Evolutionary conservation across 192 early-diverging fungal species (phyloP).

Genomic region (Coemansia asiatica): DNA sequence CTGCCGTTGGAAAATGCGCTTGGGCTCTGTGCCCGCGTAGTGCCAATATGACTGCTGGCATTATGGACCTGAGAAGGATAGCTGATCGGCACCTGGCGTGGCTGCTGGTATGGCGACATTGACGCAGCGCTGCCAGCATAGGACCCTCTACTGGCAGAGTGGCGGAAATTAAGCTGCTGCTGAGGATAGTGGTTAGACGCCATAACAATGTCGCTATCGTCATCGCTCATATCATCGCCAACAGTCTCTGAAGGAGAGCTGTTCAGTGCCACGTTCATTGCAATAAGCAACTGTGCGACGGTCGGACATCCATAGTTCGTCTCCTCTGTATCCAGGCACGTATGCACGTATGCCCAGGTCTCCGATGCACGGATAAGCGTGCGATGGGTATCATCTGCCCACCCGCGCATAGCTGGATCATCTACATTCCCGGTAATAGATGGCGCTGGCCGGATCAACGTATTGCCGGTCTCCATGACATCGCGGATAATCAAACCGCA

Average conservation of each 20-base stretch:
- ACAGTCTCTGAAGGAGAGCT: neutral
- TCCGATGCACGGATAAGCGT: conserved; percentile 29
- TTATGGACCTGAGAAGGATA: neutral
- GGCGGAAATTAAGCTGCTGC: neutral
- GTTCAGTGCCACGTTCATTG: conserved; percentile 18
- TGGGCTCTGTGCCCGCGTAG: conserved; percentile 22
- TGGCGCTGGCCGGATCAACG: conserved; percentile 19
- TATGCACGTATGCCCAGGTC: conserved; percentile 38
- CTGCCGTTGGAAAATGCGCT: neutral
- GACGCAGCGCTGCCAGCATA: conserved; percentile 23
- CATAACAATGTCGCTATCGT: conserved; percentile 15
- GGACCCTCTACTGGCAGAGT: neutral
- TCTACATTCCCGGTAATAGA: conserved; percentile 1
- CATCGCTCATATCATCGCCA: conserved; percentile 15
- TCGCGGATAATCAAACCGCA: conserved; percentile 37
- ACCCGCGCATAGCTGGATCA: conserved; percentile 15
- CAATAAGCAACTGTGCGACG: conserved; percentile 27
- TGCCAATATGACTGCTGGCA: neutral
- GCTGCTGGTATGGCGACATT: conserved; percentile 22
- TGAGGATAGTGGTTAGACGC: neutral
- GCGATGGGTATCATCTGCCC: conserved; percentile 25
- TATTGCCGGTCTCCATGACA: conserved; percentile 26
- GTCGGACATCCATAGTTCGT: conserved; percentile 12
- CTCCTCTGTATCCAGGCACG: conserved; percentile 9
- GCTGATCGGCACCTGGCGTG: conserved; percentile 7